Evolutionary conservation across 345 rosid species (phyloP), one percentile per base, ranked within the genome.

Genomic region (Pelargonium nanum): DNA sequence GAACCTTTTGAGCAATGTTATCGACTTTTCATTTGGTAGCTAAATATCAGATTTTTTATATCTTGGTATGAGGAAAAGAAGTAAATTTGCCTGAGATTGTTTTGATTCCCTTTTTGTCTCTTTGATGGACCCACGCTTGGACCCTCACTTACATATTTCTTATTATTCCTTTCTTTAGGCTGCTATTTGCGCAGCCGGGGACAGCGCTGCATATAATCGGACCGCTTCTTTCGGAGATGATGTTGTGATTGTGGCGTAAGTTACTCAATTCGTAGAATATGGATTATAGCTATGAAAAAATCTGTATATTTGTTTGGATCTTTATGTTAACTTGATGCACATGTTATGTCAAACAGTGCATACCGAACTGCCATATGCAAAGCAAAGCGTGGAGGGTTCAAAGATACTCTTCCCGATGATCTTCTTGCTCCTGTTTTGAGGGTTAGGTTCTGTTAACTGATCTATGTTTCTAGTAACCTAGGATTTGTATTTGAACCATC

Each of bases 231-330:
- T 84, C 22, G 88, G 84, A 7, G 97, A 93, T 64, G 97, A 89
- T 66, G 66, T 93, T 2, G 99, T 89, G 66, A 85, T 93, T 48
- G 96, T 87, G 24, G 96, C 97, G 97, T 89, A 79, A 76, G 97
- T 83, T 69, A 12, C 17, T 26, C 26, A 25, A 24, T 54, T 58
- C 51, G 12, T 65, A 26, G 5, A 9, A 19, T 16, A 24, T 22
- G 48, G 50, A n/a, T 6, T 58, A 21, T 50, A 34, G 53, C 13
- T 25, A 52, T 1, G 52, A 23, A 13, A 64, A 58, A 66, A 6
- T 56, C 44, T 57, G 26, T 19, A 21, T 58, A 17, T 22, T 13
- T 19, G 44, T 34, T 23, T 22, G 22, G 15, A 17, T 19, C 9
- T 65, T 9, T 44, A 17, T 56, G 48, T 34, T 32, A 7, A 30